These are phyloP conservation scores for Tolypocladium album DNA, from an alignment of 2,329 filamentous ascomycete species.

Conservation along the genomic window DNA sequence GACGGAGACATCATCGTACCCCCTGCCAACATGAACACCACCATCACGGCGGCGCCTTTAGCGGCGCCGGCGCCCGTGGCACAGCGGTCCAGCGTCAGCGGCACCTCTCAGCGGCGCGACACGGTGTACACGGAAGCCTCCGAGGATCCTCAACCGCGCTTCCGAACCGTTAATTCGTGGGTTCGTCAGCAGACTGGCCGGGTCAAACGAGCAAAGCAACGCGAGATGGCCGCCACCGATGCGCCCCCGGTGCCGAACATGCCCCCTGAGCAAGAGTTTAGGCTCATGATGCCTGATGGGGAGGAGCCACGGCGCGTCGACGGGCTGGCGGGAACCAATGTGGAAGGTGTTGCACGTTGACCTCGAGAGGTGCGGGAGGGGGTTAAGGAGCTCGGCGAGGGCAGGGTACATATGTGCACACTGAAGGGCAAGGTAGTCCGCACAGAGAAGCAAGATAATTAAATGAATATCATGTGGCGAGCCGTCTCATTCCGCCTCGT, in stretches of 20 bases:
- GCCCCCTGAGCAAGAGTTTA: conserved; percentile 34
- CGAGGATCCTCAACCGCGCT: conserved; percentile 43
- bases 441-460: not conserved
- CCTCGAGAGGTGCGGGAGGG: not conserved
- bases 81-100: conserved; percentile 5
- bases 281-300: conserved; percentile 40
- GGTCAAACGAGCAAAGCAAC: conserved; percentile 35
- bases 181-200: conserved; percentile 52
- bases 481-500: not conserved
- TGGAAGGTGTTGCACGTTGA: not conserved
- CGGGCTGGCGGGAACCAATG: not conserved
- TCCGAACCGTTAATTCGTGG: conserved; percentile 51
- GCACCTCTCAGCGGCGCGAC: conserved; percentile 22
- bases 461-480: not conserved
- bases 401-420: not conserved
- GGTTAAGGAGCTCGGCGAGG: not conserved
- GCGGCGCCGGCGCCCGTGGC: conserved; percentile 2
- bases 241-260: conserved; percentile 29
- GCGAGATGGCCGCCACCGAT: conserved; percentile 12
- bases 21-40: conserved; percentile 8
- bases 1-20: conserved; percentile 47
- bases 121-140: conserved; percentile 42
- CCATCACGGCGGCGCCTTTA: conserved; percentile 3
- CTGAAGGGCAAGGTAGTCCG: no score
- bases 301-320: conserved; percentile 33